Evolutionary conservation across 306 rosid genomes (phyloP), one percentile per base, ranked within the genome.

Genomic region (Elaeagnus macrophylla): DNA sequence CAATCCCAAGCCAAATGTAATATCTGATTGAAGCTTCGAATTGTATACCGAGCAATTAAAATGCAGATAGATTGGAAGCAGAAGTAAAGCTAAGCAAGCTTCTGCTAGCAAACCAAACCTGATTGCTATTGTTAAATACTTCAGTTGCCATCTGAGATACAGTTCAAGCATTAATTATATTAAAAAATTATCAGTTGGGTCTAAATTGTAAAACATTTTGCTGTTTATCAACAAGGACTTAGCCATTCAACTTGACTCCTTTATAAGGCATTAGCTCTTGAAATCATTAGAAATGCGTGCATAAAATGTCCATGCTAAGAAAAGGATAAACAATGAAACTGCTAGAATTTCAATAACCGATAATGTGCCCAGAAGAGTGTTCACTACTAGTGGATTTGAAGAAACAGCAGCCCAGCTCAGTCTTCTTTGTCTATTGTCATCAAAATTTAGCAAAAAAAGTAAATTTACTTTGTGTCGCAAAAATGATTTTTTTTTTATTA

Each of bases 1-100:
- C 81, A 61, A 91, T 86, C 39, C n/a, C 96, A 57, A 84, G 46
- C 97, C 95, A 91, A 6, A 76, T 73, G 61, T 86, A 94, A 40
- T 84, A 84, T 69, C 71, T 82, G 9, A 91, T 84, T 13, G 96
- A 86, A 71, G 95, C 89, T 78, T 91, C 97, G 54, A 91, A 84
- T 37, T 84, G 94, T 57, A 86, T 67, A 56, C 93, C 87, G 32
- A 91, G 41, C 18, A 86, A 59, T 65, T 73, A 86, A 72, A 91
- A 91, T 32, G 82, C 8, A 18, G 97, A 55, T 46, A 91, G 53
- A 80, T 62, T 35, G 96, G 96, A 42, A 91, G 77, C 44, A 91
- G 86, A 48, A 86, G 78, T 61, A 86, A 72, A 59, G 96, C 96
- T 43, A 91, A 71, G 56, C 93, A 79, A 12, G 65, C 85, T 64